Base-by-base conservation (phyloP, 441 rosid genomes). In the Euphorbia celastroides region DNA sequence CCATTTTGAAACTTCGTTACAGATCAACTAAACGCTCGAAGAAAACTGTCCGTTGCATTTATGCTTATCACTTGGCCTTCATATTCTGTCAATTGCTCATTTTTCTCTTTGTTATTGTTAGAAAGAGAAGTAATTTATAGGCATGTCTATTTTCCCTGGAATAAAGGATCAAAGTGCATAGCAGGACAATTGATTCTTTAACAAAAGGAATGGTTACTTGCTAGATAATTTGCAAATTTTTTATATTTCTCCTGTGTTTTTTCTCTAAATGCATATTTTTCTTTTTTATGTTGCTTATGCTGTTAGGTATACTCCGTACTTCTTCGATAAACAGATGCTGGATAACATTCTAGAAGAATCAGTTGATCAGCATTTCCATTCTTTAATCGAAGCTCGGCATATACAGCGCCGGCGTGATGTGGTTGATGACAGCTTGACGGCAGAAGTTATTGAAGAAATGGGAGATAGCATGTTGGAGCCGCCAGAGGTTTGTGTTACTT, bases 281-380 rank as follows among this genome's bases (percentile, higher is more conserved):
- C n/a, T n/a, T n/a, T 1, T 19, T 10, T 20, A 7, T 20, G 50
- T 67, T 42, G 57, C 25, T 46, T 7, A 38, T 25, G 0, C 13
- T 25, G 8, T 34, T 81, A 91, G 99, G 97, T 88, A 91, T 75
- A 89, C 99, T 52, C 99, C 99, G 10, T 94, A 87, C 76, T 94
- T 94, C 82, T 94, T 94, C 51, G 91, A 94, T 82, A 92, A 94
- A 78, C 78, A 70, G 79, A 89, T 87, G 79, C 93, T 92, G 30
- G 98, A 94, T 80, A 84, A 83, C 85, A 88, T 94, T 79, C 96
- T 92, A 61, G 98, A 94, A 76, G 97, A 89, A 77, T 89, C 96
- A 48, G 94, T 88, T 34, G 98, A 89, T 76, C 96, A 94, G 78
- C 97, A 91, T 79, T 94, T 92, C 71, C 86, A 86, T 77, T 66